Percentiles rank a stretch among this genome's conserved stretches.
Evolutionary conservation across 768 basidiomycete genomes (phyloP).

Genomic region (Collybia mongolica): DNA sequence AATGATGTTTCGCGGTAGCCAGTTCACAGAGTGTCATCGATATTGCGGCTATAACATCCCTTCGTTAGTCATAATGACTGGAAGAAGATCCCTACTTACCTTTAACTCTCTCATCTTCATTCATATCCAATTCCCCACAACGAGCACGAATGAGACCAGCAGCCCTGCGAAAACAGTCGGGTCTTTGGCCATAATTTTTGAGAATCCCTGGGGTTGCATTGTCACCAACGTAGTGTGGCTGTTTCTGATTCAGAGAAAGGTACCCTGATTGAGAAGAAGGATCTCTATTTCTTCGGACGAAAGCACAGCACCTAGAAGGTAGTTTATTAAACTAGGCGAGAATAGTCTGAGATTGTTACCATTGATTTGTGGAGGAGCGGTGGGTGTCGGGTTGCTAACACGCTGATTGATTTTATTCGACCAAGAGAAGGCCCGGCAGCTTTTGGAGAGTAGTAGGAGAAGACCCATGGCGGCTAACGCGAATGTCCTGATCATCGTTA

Average conservation of each 20-base stretch:
- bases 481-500: too few species aligned
- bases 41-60: slow-evolving; percentile 55
- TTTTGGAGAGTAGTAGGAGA: background rate
- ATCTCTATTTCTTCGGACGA: slow-evolving; percentile 11
- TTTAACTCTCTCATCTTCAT: slow-evolving; percentile 59
- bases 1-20: slow-evolving; percentile 68
- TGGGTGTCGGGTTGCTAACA: background rate
- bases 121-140: slow-evolving; percentile 58
- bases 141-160: slow-evolving; percentile 43
- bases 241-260: background rate
- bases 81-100: slow-evolving; percentile 31
- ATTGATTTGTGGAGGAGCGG: background rate
- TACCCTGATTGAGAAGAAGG: slow-evolving; percentile 14
- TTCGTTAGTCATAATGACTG: background rate
- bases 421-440: background rate
- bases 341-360: slow-evolving; percentile 6
- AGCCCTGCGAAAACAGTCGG: slow-evolving; percentile 65
- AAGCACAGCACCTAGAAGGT: slow-evolving; percentile 6
- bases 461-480: background rate
- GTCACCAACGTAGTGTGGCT: too few species aligned
- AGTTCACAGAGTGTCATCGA: slow-evolving; percentile 79
- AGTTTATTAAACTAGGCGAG: background rate
- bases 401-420: background rate
- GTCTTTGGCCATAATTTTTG: slow-evolving; percentile 40
- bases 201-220: slow-evolving; percentile 20